Evolutionary conservation across 225 moss, liverwort and hornwort species (phyloP).

Genomic region (Bryum argenteum): DNA sequence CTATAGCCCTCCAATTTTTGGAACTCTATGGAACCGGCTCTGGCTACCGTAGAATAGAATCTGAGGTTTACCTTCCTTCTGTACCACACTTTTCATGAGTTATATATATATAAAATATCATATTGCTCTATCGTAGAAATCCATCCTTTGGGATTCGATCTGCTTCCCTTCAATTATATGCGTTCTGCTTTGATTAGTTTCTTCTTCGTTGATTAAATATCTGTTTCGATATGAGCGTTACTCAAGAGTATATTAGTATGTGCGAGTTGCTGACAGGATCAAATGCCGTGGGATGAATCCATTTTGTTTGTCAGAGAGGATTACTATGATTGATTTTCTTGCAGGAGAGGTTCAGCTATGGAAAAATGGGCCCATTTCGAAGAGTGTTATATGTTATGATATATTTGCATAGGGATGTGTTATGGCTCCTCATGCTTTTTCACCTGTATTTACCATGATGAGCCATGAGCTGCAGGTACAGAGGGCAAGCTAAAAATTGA

Average conservation of each 20-base stretch:
- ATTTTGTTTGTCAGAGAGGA: conserved; percentile 34
- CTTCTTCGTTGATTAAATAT: neutral
- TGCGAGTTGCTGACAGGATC: conserved; percentile 31
- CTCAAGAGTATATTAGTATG: neutral
- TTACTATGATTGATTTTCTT: neutral
- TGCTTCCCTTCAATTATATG: neutral
- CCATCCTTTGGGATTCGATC: neutral
- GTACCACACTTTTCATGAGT: neutral
- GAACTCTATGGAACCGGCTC: conserved; percentile 3
- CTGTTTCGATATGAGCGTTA: neutral
- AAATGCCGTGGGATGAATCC: conserved; percentile 28
- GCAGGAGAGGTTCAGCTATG: neutral
- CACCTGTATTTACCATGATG: neutral
- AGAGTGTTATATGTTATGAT: conserved; percentile 10
- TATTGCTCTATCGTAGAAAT: neutral
- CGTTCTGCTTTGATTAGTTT: neutral
- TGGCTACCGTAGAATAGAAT: conserved; percentile 7
- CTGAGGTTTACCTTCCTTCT: conserved; percentile 7
- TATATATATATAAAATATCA: too few relatives aligned
- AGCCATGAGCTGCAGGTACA: conserved; percentile 23
- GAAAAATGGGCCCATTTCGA: neutral
- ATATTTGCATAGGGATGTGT: neutral
- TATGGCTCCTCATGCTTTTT: neutral
- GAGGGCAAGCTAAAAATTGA: too few relatives aligned
- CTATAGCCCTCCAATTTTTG: conserved; percentile 27